Evolutionary conservation across 805 yeast species (phyloP).

Genomic region (Brettanomyces naardenensis): DNA sequence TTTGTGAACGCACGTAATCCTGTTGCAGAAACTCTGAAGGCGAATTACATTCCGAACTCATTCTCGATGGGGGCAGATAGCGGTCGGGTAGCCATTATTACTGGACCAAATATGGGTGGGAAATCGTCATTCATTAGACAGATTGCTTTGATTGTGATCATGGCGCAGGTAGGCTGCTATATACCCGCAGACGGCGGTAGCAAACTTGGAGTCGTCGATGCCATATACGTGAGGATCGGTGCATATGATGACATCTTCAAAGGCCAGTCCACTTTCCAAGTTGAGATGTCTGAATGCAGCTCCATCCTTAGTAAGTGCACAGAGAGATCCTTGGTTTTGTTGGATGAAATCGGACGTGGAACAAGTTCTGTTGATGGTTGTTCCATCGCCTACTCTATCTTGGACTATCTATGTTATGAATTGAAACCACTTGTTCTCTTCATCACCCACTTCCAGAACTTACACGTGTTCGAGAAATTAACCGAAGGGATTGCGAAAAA

Average conservation of each 20-base stretch:
- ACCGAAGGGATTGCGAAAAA: conserved; percentile 37
- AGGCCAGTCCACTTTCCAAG: conserved; percentile 80
- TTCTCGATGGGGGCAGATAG: conserved; percentile 28
- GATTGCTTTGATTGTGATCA: conserved; percentile 58
- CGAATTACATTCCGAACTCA: conserved; percentile 58
- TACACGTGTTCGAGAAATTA: conserved; percentile 42
- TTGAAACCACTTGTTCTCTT: conserved; percentile 55
- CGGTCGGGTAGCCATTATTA: conserved; percentile 53
- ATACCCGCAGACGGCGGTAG: conserved; percentile 57
- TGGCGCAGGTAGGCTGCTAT: conserved; percentile 74
- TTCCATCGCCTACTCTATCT: conserved; percentile 68
- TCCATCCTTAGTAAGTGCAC: conserved; percentile 43
- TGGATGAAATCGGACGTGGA: conserved; percentile 78
- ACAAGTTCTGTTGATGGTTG: conserved; percentile 68
- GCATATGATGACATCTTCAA: conserved; percentile 69
- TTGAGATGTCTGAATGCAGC: conserved; percentile 62
- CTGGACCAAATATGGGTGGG: conserved; percentile 90
- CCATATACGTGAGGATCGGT: conserved; percentile 58
- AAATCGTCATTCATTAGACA: conserved; percentile 72
- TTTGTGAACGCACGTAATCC: conserved; percentile 46
- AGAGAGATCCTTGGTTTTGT: conserved; percentile 47
- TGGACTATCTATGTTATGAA: conserved; percentile 44
- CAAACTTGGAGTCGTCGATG: conserved; percentile 52
- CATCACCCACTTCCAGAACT: conserved; percentile 76
- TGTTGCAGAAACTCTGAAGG: conserved; percentile 18